Base-by-base conservation (phyloP, 2,329 filamentous ascomycete genomes). In the Alternaria tenuissima region DNA sequence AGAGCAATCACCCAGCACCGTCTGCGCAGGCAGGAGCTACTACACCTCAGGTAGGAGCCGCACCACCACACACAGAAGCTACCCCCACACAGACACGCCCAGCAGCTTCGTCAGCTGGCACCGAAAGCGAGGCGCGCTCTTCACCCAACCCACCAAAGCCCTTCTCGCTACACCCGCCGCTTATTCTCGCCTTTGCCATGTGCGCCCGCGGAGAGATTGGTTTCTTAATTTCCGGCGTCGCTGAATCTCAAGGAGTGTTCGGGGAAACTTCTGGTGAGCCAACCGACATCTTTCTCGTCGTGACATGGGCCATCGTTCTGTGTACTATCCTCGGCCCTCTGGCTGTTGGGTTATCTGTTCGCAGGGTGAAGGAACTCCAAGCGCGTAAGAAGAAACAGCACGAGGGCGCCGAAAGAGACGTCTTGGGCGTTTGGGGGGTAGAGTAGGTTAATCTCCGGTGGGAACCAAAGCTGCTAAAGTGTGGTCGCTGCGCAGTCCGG, bases 141-240 rank as follows among this genome's bases (percentile, higher is more conserved):
- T 71, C 66, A 7, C 52, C 59, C 3, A 65, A 54, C 24, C 57
- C 71, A 6, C 70, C 79, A 0, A 87, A 85, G 48, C 86, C 88
- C 0, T 76, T 84, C 3, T 92, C 89, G 0, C 78, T 91, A 1
- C 89, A 92, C 62, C 90, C 91, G 0, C 84, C 88, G 0, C 82
- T 85, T 0, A 87, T 94, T 3, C 78, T 94, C 0, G 88, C 88
- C 0, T 81, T 85, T 18, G 87, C 87, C 3, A 94, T 94, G 91
- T 86, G 90, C 0, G 87, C 91, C 0, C 83, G 91, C n/a, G 91
- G 91, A 0, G 91, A 95, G 73, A 92, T 94, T 34, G 91, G 91
- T 0, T 93, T 93, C 62, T 76, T 94, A 43, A 92, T 95, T 62
- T 88, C 89, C 1, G 87, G 89, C 0, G 76, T 93, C 0, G 89